Evolutionary conservation across 441 rosid genomes (phyloP).

Genomic region (Melastoma candidum): DNA sequence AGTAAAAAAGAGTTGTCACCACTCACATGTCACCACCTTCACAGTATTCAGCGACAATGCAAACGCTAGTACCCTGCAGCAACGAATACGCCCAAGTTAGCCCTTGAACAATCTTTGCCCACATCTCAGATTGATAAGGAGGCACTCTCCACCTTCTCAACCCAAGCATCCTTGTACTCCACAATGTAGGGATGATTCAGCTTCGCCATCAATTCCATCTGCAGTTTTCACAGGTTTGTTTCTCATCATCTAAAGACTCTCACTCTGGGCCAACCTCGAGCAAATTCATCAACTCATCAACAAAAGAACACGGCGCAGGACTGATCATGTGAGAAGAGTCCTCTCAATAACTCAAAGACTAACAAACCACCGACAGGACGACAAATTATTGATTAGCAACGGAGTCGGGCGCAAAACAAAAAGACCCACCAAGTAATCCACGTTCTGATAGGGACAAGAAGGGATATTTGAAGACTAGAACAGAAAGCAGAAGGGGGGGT

Average conservation of each 20-base stretch:
- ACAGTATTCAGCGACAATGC: constrained; percentile 64
- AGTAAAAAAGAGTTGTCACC: not conserved
- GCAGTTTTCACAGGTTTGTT: constrained; percentile 18
- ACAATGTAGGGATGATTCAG: constrained; percentile 70
- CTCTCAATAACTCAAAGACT: too few species aligned
- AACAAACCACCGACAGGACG: too few species aligned
- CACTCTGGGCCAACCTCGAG: not conserved
- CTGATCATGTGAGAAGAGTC: too few species aligned
- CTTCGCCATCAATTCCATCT: constrained; percentile 72
- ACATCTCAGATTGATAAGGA: not conserved
- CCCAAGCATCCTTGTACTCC: constrained; percentile 84
- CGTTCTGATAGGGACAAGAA: too few species aligned
- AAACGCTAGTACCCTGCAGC: constrained; percentile 52
- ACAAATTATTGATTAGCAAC: too few species aligned
- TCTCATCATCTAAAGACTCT: not conserved
- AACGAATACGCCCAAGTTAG: not conserved
- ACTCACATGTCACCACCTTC: constrained; percentile 97
- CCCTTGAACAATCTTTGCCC: too few species aligned
- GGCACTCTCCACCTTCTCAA: constrained; percentile 58
- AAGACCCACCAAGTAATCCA: too few species aligned
- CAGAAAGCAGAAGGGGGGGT: not conserved
- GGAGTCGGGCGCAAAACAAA: too few species aligned
- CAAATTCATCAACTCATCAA: not conserved
- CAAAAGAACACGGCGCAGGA: not conserved
- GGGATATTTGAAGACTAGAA: too few species aligned